Conservation (phyloP, 345 rosid species). For the Luvunga scandens region DNA sequence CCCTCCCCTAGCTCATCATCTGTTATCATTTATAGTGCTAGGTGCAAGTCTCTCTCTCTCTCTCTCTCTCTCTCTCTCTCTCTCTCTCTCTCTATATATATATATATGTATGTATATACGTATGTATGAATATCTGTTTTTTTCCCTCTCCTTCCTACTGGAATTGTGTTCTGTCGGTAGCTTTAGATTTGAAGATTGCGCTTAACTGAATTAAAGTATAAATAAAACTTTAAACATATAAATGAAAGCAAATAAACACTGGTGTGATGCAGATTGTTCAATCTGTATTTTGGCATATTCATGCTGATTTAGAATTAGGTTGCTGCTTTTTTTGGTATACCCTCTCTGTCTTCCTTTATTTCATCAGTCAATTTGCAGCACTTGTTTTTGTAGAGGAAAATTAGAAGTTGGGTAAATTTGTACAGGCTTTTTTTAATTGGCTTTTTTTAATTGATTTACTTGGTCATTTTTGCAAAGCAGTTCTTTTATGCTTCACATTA, state of each 20-base stretch:
- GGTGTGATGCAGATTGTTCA: background rate
- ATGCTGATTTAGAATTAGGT: background rate
- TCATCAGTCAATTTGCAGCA: background rate
- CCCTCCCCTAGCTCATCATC: conserved; percentile 53
- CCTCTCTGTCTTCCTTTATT: background rate
- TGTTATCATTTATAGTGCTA: conserved; percentile 77
- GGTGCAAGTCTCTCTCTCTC: conserved; percentile 37
- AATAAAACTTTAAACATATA: background rate
- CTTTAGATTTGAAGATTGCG: background rate
- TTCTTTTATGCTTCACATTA: background rate
- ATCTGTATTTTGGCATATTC: background rate
- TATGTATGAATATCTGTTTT: background rate
- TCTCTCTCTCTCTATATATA: too few relatives aligned
- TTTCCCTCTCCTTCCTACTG: background rate
- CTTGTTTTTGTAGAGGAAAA: background rate
- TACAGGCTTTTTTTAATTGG: background rate
- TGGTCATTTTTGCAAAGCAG: background rate
- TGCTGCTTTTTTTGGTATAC: background rate
- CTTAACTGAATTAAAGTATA: background rate
- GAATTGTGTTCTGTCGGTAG: background rate
- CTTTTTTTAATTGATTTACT: background rate
- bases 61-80: too few relatives aligned
- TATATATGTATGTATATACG: too few relatives aligned
- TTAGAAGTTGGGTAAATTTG: background rate
- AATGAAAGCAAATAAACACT: background rate